A percentile compares a stretch with the other conserved stretches of the same genome.
Evolutionary conservation across 2,329 filamentous ascomycete genomes (phyloP).

Genomic region (Xylariomycetidae sp.): DNA sequence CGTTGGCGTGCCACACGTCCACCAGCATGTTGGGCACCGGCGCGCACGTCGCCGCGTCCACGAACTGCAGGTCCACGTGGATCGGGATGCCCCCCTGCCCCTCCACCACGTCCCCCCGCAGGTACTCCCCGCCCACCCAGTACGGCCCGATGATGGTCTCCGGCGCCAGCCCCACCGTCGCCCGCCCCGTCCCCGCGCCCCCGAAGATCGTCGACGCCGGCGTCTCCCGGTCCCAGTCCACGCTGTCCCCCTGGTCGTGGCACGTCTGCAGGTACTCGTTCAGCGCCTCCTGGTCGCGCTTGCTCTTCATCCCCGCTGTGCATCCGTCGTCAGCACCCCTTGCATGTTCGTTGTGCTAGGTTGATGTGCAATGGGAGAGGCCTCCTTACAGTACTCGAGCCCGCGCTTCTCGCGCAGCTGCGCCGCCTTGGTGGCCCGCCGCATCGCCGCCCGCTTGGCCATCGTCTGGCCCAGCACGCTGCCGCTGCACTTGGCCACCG

Average conservation of each 20-base stretch:
- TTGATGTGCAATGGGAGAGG: background rate
- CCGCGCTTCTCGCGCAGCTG: conserved; percentile 29
- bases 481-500: conserved; percentile 27
- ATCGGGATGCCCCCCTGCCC: conserved; percentile 27
- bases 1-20: conserved; percentile 33
- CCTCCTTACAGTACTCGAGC: conserved; percentile 14
- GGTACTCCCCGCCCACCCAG: conserved; percentile 26
- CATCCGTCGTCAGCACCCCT: conserved; percentile 2
- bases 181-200: conserved; percentile 16
- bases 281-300: conserved; percentile 14
- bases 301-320: conserved; percentile 13
- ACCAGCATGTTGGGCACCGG: conserved; percentile 26
- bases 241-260: conserved; percentile 12
- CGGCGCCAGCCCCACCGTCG: conserved; percentile 15
- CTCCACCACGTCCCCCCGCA: conserved; percentile 29
- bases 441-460: conserved; percentile 26
- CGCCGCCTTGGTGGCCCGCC: conserved; percentile 28
- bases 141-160: conserved; percentile 19
- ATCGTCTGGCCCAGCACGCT: conserved; percentile 28
- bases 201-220: conserved; percentile 14
- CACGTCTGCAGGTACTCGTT: conserved; percentile 15
- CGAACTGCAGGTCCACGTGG: conserved; percentile 30
- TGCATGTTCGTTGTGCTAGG: too few relatives aligned
- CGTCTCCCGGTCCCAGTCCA: conserved; percentile 14
- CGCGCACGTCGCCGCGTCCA: conserved; percentile 28